phyloP scores from a whole-genome alignment of 345 rosid species.

The Dipteronia dyeriana region DNA sequence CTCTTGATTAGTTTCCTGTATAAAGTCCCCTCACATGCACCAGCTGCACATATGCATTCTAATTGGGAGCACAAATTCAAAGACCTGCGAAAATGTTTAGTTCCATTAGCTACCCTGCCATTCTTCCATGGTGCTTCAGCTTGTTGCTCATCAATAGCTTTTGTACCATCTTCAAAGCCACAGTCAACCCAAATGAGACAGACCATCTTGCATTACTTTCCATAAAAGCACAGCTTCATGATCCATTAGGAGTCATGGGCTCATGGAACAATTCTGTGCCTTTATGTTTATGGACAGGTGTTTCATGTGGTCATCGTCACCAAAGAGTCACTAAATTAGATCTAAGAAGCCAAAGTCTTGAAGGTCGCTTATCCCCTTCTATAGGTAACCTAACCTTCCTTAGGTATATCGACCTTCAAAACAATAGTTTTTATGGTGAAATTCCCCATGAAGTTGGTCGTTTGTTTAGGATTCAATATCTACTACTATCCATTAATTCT shows the following conservation, averaged over 20 bases:
- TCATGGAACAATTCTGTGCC: background rate
- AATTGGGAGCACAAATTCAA: too few species aligned
- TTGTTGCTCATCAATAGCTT: background rate
- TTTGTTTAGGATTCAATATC: background rate
- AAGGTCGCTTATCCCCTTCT: conserved; percentile 6
- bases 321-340: background rate
- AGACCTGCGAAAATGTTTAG: background rate
- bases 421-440: conserved; percentile 1
- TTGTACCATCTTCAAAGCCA: background rate
- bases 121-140: background rate
- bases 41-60: too few species aligned
- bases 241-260: background rate
- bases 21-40: too few species aligned
- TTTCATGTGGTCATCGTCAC: too few species aligned
- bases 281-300: background rate
- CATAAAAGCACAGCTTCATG: background rate
- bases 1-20: too few species aligned
- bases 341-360: too few species aligned
- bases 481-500: background rate
- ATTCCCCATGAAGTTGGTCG: conserved; percentile 24
- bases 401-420: background rate
- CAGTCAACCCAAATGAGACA: background rate
- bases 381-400: conserved; percentile 34
- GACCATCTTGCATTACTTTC: background rate
- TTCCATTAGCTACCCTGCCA: background rate